These are phyloP conservation scores for Pilobolus umbonatus DNA, from an alignment of 192 early-diverging fungal species.

Conservation along the genomic window DNA sequence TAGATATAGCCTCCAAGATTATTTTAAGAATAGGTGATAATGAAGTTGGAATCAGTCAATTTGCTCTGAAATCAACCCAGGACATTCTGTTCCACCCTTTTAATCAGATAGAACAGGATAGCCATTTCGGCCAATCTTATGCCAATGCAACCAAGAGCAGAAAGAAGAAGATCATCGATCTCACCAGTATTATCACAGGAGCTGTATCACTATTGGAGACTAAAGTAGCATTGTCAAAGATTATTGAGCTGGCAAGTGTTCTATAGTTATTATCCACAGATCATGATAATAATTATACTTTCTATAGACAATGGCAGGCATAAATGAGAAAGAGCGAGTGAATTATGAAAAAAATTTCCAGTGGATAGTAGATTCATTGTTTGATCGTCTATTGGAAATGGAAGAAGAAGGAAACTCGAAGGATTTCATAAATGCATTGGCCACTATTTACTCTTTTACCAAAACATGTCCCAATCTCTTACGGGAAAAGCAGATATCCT, in stretches of 20 bases:
- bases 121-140: constrained; percentile 11
- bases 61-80: constrained; percentile 64
- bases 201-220: constrained; percentile 10
- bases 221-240: constrained; percentile 19
- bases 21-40: constrained; percentile 66
- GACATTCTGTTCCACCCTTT: constrained; percentile 70
- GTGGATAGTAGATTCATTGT: constrained; percentile 68
- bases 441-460: constrained; percentile 26
- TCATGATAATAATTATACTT: constrained; percentile 25
- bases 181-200: constrained; percentile 10
- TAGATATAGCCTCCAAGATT: constrained; percentile 69
- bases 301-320: constrained; percentile 28
- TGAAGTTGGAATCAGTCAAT: constrained; percentile 51
- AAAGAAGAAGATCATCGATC: constrained; percentile 9
- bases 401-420: constrained; percentile 48
- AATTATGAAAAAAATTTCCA: constrained; percentile 52
- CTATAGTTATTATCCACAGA: background rate
- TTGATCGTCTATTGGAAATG: constrained; percentile 62
- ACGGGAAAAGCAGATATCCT: constrained; percentile 34
- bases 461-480: constrained; percentile 29
- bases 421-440: constrained; percentile 22
- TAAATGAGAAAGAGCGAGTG: constrained; percentile 37
- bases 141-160: constrained; percentile 3
- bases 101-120: constrained; percentile 14
- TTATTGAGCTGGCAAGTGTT: constrained; percentile 13